Evolutionary conservation across 352 stramenopile species (phyloP).

Genomic region (Phytophthora syringae): DNA sequence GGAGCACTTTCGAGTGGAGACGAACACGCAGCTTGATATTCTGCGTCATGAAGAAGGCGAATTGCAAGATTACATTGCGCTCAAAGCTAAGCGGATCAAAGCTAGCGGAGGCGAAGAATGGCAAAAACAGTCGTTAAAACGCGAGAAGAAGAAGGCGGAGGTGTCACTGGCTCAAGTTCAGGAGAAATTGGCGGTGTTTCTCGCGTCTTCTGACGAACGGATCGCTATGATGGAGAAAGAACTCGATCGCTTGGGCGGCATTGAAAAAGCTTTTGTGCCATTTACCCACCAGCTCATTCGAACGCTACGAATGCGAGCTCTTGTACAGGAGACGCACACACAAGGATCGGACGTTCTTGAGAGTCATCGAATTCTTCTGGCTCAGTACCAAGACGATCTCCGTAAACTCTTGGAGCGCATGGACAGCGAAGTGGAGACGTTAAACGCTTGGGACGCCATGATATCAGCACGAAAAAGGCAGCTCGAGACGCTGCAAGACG

Average conservation of each 20-base stretch:
- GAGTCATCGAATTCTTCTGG: slow-evolving; percentile 51
- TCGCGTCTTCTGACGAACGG: slow-evolving; percentile 50
- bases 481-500: slow-evolving; percentile 61
- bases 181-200: slow-evolving; percentile 50
- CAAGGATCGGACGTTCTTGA: slow-evolving; percentile 50
- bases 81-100: slow-evolving; percentile 83
- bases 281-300: slow-evolving; percentile 80
- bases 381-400: slow-evolving; percentile 66
- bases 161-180: slow-evolving; percentile 67
- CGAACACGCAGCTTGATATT: slow-evolving; percentile 66
- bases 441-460: slow-evolving; percentile 80
- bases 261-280: slow-evolving; percentile 79
- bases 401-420: slow-evolving; percentile 58
- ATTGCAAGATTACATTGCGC: slow-evolving; percentile 73
- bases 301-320: slow-evolving; percentile 43
- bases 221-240: slow-evolving; percentile 75
- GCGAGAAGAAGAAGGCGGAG: slow-evolving; percentile 81
- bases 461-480: slow-evolving; percentile 65
- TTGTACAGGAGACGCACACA: slow-evolving; percentile 49
- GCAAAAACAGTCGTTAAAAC: slow-evolving; percentile 84
- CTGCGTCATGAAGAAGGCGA: slow-evolving; percentile 69
- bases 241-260: slow-evolving; percentile 58
- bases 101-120: slow-evolving; percentile 74
- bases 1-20: slow-evolving; percentile 65
- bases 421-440: slow-evolving; percentile 51